Conservation (phyloP, 176 grass and related monocot species). For the Triticum turgidum region DNA sequence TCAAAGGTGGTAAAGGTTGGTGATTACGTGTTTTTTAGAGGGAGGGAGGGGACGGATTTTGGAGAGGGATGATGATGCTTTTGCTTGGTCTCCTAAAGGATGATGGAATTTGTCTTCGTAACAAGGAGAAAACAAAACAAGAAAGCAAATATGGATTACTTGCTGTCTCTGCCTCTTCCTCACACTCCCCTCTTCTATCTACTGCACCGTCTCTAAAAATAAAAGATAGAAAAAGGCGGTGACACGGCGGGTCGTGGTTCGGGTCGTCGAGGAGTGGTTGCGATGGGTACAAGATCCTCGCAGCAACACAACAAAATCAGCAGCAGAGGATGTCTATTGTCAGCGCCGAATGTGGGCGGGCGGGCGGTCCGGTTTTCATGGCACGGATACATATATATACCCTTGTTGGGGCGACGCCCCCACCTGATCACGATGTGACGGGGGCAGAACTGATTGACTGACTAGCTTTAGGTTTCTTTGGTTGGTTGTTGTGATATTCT, state of each 20-base stretch:
- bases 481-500: no score
- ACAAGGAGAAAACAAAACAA: conserved; percentile 13
- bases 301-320: conserved; percentile 38
- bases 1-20: conserved; percentile 59
- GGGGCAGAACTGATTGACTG: neutral
- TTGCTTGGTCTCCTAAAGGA: conserved; percentile 59
- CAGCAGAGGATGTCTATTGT: neutral
- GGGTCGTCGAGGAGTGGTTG: conserved; percentile 39
- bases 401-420: neutral
- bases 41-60: neutral
- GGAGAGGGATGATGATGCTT: conserved; percentile 27
- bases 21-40: conserved; percentile 42
- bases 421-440: neutral
- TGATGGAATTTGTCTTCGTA: conserved; percentile 39
- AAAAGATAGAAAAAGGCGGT: neutral
- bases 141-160: conserved; percentile 23
- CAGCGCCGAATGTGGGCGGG: conserved; percentile 13
- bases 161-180: neutral
- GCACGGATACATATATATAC: neutral
- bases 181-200: neutral
- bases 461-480: neutral
- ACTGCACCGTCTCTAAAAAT: neutral
- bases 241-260: neutral
- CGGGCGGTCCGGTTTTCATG: neutral
- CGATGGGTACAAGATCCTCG: neutral